A percentile compares a stretch with the other conserved stretches of the same genome.
Conservation (phyloP, 2,329 filamentous ascomycete species). For the Botryotinia globosa region DNA sequence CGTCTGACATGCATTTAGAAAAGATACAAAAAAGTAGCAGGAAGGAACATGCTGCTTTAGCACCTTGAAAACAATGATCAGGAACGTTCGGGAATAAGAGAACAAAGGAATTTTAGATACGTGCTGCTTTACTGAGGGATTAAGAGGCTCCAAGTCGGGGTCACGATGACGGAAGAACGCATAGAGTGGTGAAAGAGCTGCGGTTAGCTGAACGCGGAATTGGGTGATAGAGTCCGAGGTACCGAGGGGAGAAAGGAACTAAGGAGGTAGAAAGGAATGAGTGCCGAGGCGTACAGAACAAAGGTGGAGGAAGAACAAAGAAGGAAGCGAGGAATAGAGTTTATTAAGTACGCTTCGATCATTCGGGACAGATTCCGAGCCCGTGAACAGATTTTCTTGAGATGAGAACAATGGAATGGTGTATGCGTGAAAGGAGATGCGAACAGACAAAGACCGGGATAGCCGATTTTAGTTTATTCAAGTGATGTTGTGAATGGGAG, state of each 20-base stretch:
- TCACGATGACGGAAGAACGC: neutral
- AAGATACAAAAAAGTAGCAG: neutral
- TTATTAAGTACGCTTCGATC: neutral
- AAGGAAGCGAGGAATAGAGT: too few species aligned
- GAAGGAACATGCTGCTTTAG: neutral
- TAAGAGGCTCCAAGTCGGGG: neutral
- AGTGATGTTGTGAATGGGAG: neutral
- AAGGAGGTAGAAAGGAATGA: neutral
- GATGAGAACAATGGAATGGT: neutral
- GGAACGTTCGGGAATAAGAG: slow-evolving; percentile 5
- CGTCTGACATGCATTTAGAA: neutral
- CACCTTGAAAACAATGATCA: neutral
- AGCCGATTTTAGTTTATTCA: neutral
- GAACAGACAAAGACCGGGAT: neutral
- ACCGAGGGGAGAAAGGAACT: neutral
- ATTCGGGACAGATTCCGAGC: neutral
- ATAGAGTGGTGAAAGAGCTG: neutral
- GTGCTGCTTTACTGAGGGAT: neutral
- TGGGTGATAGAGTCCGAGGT: neutral
- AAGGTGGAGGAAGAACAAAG: neutral
- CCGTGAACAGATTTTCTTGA: neutral
- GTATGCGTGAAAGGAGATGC: neutral
- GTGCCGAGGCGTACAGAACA: neutral
- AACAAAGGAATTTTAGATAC: neutral
- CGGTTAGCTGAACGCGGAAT: neutral